Percentiles rank a stretch among this genome's conserved stretches.
phyloP scores from a whole-genome alignment of 1,284 basidiomycete genomes.

The Tylopilus sp. region DNA sequence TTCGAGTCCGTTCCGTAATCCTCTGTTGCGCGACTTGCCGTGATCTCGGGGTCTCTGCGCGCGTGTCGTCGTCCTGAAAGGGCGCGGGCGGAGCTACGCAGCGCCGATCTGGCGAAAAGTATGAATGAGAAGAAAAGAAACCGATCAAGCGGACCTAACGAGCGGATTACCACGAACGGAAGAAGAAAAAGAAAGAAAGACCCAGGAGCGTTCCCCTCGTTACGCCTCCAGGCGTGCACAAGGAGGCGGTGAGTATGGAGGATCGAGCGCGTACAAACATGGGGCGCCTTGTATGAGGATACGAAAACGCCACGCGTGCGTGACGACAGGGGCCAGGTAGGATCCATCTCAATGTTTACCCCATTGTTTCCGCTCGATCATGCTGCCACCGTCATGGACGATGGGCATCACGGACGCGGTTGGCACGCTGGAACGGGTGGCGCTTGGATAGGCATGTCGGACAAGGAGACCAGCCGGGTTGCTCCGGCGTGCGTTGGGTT shows the following conservation, averaged over 20 bases:
- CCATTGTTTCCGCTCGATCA: background rate
- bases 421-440: background rate
- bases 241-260: conserved; percentile 1
- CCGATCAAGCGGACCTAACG: conserved; percentile 12
- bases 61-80: no score
- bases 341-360: background rate
- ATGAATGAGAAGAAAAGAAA: background rate
- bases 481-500: no score
- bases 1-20: conserved; percentile 10
- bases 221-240: background rate
- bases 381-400: conserved; percentile 18
- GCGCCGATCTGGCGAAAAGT: conserved; percentile 22
- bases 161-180: no score
- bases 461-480: no score
- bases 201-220: no score
- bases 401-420: conserved; percentile 1
- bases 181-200: no score
- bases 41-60: no score
- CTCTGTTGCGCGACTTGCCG: background rate
- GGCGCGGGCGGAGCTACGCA: conserved; percentile 9
- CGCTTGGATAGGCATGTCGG: background rate
- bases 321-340: conserved; percentile 2
- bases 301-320: conserved; percentile 15
- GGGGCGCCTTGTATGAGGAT: no score
- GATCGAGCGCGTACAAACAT: no score